phyloP scores from a whole-genome alignment of 2,329 filamentous ascomycete species.

The Pseudogymnoascus sp. region DNA sequence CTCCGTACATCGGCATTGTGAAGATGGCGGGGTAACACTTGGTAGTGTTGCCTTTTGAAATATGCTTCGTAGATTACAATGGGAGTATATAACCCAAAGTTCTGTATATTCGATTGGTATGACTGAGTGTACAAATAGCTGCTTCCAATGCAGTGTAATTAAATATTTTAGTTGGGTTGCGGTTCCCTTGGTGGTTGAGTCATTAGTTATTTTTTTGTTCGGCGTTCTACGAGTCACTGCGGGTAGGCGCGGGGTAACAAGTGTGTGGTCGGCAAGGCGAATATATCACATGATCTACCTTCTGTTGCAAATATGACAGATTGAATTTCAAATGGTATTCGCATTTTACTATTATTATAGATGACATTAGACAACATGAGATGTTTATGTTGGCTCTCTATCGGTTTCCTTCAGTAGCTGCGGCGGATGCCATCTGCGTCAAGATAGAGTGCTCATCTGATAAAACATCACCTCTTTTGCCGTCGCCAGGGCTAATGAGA shows the following conservation, averaged over 20 bases:
- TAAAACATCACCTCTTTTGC: conserved; percentile 11
- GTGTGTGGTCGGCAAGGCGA: not conserved
- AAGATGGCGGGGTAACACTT: conserved; percentile 6
- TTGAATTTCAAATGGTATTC: not conserved
- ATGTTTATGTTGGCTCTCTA: not conserved
- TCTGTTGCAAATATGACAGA: not conserved
- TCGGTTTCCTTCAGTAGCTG: conserved; percentile 13
- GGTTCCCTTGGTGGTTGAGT: conserved; percentile 2
- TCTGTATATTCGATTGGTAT: not conserved
- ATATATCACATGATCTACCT: not conserved
- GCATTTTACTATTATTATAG: not conserved
- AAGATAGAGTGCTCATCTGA: conserved; percentile 15
- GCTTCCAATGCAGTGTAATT: not conserved
- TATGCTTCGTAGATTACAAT: not conserved
- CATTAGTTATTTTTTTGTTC: conserved; percentile 6
- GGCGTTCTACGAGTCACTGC: not conserved
- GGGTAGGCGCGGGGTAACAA: not conserved
- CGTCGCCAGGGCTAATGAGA: not conserved
- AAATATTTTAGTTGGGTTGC: not conserved
- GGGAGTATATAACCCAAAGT: not conserved
- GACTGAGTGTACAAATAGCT: not conserved
- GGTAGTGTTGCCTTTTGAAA: not conserved
- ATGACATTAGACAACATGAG: not conserved
- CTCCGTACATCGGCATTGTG: conserved; percentile 10
- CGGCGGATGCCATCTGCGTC: conserved; percentile 21